Base-by-base conservation (phyloP, 2,329 filamentous ascomycete genomes). In the Aplosporella prunicola region DNA sequence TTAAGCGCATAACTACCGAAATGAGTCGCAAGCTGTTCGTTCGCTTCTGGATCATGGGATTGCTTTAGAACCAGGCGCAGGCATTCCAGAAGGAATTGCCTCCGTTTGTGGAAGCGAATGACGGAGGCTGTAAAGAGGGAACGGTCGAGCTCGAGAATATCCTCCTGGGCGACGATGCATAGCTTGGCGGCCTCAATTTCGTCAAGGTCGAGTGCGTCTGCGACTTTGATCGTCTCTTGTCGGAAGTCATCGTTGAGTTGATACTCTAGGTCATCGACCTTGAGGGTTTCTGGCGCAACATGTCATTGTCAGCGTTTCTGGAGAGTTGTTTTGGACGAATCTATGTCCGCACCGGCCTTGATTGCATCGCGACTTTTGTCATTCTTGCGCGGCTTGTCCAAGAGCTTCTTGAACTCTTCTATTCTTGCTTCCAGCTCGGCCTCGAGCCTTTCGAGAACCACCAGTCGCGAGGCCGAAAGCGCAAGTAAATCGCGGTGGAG, bases 191-290 rank as follows among this genome's bases (percentile, higher is more conserved):
- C 82, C 50, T 91, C 76, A 40, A 93, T 57, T 61, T 98, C 93
- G 61, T 98, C 88, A 35, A 98, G 69, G 51, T 94, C 80, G 44
- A 95, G 69, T 48, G 86, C 84, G 58, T 96, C 88, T 39, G 89
- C 83, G 24, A 98, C 69, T 50, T 85, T 76, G 20, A 93, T 69
- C 16, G 79, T 76, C 48, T 81, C 78, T 58, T 94, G 81, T 53
- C 89, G 78, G 61, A 98, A 96, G 44, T 86, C 79, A 39, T 83
- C 74, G 61, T 93, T 95, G 64, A 98, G 68, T 15, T 72, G 67
- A 59, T 86, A 96, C 51, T 88, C 76, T 22, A 76, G 72, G 44
- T 78, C 80, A 48, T 75, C 74, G 41, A 94, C 63, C 22, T 67
- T 76, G 48, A 96, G 69, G 56, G 83, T 88, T 41, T 84, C 87